Evolutionary conservation across 805 yeast species (phyloP), one percentile per base, ranked within the genome.

Genomic region (Candida railenensis): DNA sequence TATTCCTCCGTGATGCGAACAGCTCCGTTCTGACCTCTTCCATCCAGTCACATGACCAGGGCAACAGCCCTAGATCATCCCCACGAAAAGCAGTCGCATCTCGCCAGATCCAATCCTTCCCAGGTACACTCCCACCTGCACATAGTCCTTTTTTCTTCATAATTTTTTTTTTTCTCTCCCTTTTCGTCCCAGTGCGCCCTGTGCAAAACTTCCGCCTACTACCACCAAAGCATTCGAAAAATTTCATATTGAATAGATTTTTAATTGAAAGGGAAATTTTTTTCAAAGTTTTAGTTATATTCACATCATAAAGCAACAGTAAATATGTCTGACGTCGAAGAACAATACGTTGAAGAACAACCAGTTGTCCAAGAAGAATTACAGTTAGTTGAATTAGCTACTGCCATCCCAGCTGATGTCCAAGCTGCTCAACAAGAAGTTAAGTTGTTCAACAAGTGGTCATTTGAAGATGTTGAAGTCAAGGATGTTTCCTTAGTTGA

Each of bases 361-460:
- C 89, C 84, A 76, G 87, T 85, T 73, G 87, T 87, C 73, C 85
- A 87, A 73, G 95, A 89, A 80, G 86, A 80, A 76, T 80, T 86
- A 67, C 83, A 83, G 76, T 78, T 81, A 59, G 88, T 83, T 67
- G 88, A 83, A 71, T 83, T 89, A 75, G 96, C 96, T 73, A 91
- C 98, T 65, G 81, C 92, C 67, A 90, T 94, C 73, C 98, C 99
- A 78, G 89, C 85, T 74, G 97, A 89, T 46, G 89, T 94, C 70
- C 95, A 89, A 80, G 87, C 84, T 73, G 97, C 96, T 77, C 89
- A 92, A 74, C 85, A 83, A 73, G 96, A 89, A 80, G 86, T 94
- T 77, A 92, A 90, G 81, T 85, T 94, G 71, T 94, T 94, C 92
- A 94, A 94, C 96, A 94, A 92, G 81, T 94, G 99, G 99, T 85